Percentiles rank a stretch among this genome's conserved stretches.
phyloP scores from a whole-genome alignment of 2,329 filamentous ascomycete species.

The Blastomyces silverae region DNA sequence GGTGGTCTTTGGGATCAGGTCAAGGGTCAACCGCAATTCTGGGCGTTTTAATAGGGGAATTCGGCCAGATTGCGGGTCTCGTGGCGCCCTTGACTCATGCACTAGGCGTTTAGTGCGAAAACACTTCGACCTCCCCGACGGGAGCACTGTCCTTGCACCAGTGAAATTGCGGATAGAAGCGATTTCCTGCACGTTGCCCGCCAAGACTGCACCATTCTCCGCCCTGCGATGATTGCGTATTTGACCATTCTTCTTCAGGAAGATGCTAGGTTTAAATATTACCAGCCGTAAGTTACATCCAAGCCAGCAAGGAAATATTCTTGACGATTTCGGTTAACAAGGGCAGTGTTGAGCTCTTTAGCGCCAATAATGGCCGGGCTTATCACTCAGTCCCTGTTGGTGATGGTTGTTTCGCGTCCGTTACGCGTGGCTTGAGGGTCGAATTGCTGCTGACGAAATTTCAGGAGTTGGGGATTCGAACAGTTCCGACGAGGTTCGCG shows the following conservation, averaged over 20 bases:
- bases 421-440: not conserved
- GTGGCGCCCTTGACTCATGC: slow-evolving; percentile 3
- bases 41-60: slow-evolving; percentile 3
- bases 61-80: not conserved
- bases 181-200: slow-evolving; percentile 3
- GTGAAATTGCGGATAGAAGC: slow-evolving; percentile 10
- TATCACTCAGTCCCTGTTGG: not conserved
- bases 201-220: not conserved
- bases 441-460: too few species aligned
- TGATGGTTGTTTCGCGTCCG: not conserved
- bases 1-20: not conserved
- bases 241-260: slow-evolving; percentile 11
- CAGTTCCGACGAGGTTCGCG: too few species aligned
- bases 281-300: slow-evolving; percentile 5
- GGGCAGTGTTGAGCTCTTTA: not conserved
- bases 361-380: not conserved
- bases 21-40: slow-evolving; percentile 11
- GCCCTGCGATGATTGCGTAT: slow-evolving; percentile 5
- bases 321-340: not conserved
- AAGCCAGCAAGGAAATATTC: not conserved
- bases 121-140: slow-evolving; percentile 1
- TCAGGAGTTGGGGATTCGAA: not conserved
- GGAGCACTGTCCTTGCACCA: not conserved
- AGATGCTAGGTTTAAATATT: slow-evolving; percentile 9
- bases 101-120: not conserved